A percentile compares a stretch with the other conserved stretches of the same genome.
phyloP scores from a whole-genome alignment of 495 filamentous ascomycete species.

The Trichoderma orchidacearum region DNA sequence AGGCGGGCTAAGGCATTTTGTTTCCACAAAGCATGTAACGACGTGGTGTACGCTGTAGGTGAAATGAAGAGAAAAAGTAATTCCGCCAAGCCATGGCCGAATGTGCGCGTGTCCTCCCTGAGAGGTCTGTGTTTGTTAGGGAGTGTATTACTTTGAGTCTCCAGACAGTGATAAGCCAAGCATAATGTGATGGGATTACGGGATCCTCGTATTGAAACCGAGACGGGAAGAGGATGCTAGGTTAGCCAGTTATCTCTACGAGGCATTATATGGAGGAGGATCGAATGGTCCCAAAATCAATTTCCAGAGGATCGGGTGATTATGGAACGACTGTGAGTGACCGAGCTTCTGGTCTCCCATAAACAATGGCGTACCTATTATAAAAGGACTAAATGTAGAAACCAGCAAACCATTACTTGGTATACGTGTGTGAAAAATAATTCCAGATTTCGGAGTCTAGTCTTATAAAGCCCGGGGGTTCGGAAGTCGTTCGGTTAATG shows the following conservation, averaged over 20 bases:
- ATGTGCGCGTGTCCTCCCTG: neutral
- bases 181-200: neutral
- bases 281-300: neutral
- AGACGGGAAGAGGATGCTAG: neutral
- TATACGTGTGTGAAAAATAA: no score
- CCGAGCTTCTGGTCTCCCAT: no score
- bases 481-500: neutral
- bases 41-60: neutral
- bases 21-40: neutral
- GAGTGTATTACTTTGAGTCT: neutral
- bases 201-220: neutral
- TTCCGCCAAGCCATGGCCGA: neutral
- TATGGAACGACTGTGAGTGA: neutral
- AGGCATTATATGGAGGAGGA: neutral
- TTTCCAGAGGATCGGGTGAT: neutral
- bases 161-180: neutral
- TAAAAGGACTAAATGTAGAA: no score
- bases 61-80: neutral
- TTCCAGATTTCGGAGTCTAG: no score
- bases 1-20: conserved; percentile 1
- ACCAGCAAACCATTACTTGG: no score
- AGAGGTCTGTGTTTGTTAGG: neutral
- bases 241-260: neutral
- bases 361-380: no score
- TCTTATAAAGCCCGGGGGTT: neutral